Conservation (phyloP, 2,329 filamentous ascomycete species). For the Neopestalotiopsis clavispora region DNA sequence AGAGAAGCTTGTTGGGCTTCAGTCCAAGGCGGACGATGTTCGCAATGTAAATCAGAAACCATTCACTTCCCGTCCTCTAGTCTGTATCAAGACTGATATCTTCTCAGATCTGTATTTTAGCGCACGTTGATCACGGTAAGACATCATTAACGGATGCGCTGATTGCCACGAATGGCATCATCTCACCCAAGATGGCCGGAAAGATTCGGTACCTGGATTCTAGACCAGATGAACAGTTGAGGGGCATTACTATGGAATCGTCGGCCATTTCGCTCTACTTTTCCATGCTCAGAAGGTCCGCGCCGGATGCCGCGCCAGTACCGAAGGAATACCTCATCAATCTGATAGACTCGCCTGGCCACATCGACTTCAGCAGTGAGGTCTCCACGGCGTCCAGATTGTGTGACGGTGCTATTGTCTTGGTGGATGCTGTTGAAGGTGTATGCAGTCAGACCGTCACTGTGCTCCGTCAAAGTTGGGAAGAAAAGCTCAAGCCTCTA, state of each 20-base stretch:
- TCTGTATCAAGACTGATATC: conserved; percentile 35
- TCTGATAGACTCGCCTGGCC: conserved; percentile 94
- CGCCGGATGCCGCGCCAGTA: conserved; percentile 70
- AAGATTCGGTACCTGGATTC: conserved; percentile 99
- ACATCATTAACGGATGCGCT: conserved; percentile 95
- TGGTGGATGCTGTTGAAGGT: conserved; percentile 96
- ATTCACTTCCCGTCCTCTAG: conserved; percentile 24
- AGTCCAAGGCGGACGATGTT: conserved; percentile 85
- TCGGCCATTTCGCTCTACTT: conserved; percentile 97
- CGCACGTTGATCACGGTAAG: conserved; percentile 98
- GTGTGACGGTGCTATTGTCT: conserved; percentile 91
- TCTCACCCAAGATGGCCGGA: conserved; percentile 94
- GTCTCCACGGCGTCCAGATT: conserved; percentile 94
- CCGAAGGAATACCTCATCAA: conserved; percentile 95
- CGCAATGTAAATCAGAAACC: conserved; percentile 63
- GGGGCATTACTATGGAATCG: conserved; percentile 99
- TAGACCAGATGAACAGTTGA: conserved; percentile 90
- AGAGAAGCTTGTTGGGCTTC: conserved; percentile 88
- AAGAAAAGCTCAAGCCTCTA: conserved; percentile 91
- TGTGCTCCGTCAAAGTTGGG: conserved; percentile 92
- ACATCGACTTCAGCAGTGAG: conserved; percentile 98
- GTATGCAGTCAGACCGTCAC: conserved; percentile 99
- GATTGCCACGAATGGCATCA: conserved; percentile 98
- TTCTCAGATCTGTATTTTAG: conserved; percentile 87
- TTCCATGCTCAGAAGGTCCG: conserved; percentile 79